Conservation (phyloP, 352 stramenopile species). For the Hyaloperonospora brassicae region DNA sequence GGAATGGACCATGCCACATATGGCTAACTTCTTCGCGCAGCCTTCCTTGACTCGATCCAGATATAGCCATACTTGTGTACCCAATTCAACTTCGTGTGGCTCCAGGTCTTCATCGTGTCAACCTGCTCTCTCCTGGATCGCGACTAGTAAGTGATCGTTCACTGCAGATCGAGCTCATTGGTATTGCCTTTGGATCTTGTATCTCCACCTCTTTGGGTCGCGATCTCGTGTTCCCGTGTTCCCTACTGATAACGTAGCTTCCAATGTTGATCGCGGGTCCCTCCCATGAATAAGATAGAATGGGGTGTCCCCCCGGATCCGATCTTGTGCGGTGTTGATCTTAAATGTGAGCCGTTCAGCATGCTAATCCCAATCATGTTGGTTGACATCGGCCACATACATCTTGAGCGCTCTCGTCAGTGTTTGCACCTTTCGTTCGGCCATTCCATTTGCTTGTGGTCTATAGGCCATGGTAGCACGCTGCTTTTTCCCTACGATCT, state of each 20-base stretch:
- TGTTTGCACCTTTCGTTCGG: background rate
- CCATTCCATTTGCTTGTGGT: background rate
- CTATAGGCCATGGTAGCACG: background rate
- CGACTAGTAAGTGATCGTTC: background rate
- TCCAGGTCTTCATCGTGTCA: background rate
- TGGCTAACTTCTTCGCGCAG: no score
- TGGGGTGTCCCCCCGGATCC: no score
- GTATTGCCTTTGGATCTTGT: conserved; percentile 7
- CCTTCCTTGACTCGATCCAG: background rate
- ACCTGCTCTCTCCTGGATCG: background rate
- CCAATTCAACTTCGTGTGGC: background rate
- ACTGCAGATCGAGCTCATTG: background rate
- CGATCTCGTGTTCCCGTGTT: no score
- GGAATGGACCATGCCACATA: no score
- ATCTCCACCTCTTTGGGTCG: conserved; percentile 2
- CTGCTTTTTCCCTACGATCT: background rate
- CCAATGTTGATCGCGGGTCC: no score
- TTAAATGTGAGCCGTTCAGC: background rate
- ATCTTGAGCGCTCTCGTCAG: background rate
- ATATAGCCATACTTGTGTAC: conserved; percentile 5
- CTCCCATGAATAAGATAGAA: no score
- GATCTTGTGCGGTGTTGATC: background rate
- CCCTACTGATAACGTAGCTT: no score
- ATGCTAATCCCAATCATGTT: background rate
- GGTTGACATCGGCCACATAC: background rate